phyloP scores from a whole-genome alignment of 23 red algal species.

The Cyanidiococcus yangmingshanensis region DNA sequence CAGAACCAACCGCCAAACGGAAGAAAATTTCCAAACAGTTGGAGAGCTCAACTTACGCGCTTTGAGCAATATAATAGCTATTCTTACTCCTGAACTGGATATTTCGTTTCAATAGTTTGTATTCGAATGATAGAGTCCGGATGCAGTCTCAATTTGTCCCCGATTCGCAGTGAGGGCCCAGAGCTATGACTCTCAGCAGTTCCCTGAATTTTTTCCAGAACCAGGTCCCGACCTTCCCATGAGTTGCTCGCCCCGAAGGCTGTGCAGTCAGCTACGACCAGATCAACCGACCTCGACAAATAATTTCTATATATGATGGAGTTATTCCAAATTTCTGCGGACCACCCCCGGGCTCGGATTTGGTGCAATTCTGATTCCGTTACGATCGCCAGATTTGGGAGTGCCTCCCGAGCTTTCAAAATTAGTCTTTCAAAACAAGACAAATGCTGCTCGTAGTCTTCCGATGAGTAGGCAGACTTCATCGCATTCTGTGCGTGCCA shows the following conservation, averaged over 20 bases:
- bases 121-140: neutral
- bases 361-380: conserved; percentile 55
- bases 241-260: neutral
- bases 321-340: conserved; percentile 35
- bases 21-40: too few relatives aligned
- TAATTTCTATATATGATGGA: conserved; percentile 47
- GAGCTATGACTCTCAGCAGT: neutral
- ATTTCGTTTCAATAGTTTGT: neutral
- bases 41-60: too few relatives aligned
- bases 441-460: conserved; percentile 22
- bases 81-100: too few relatives aligned
- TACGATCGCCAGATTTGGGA: conserved; percentile 24
- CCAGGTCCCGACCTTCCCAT: neutral
- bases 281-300: conserved; percentile 3
- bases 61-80: too few relatives aligned
- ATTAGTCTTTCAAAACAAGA: conserved; percentile 17
- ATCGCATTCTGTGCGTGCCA: conserved; percentile 70
- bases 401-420: conserved; percentile 20
- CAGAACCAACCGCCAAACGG: too few relatives aligned
- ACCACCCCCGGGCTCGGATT: conserved; percentile 46
- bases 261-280: conserved; percentile 21
- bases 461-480: conserved; percentile 22
- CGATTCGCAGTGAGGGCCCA: neutral
- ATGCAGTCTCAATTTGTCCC: neutral
- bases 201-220: neutral